Conservation (phyloP, 1,284 basidiomycete species). For the Sporisorium reilianum region DNA sequence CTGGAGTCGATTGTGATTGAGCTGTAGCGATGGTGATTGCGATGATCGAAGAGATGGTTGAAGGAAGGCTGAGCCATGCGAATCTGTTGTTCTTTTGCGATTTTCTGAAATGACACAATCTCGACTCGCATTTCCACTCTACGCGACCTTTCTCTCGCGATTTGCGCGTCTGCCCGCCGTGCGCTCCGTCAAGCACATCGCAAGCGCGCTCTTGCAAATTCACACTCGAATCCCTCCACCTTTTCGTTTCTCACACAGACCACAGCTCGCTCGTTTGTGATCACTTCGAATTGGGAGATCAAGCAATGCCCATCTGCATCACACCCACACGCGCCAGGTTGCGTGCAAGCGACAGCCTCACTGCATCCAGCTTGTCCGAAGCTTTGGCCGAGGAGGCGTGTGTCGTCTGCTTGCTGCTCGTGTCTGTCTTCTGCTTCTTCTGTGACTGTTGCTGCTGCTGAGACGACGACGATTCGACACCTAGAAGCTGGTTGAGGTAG, state of each 20-base stretch:
- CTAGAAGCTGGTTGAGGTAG: slow-evolving; percentile 49
- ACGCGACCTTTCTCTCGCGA: slow-evolving; percentile 30
- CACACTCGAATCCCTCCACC: no score
- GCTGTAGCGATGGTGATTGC: neutral
- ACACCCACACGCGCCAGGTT: slow-evolving; percentile 53
- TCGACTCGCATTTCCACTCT: slow-evolving; percentile 17
- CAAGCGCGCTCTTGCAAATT: neutral
- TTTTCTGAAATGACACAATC: slow-evolving; percentile 9
- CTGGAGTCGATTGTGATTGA: neutral
- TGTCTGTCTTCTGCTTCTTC: slow-evolving; percentile 8
- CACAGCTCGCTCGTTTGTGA: neutral
- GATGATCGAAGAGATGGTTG: slow-evolving; percentile 2
- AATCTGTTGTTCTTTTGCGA: slow-evolving; percentile 35
- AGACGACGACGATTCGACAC: slow-evolving; percentile 10
- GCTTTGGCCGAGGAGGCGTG: slow-evolving; percentile 28
- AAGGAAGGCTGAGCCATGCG: slow-evolving; percentile 8
- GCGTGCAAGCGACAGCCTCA: slow-evolving; percentile 52
- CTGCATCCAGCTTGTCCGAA: slow-evolving; percentile 51
- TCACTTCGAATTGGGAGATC: neutral
- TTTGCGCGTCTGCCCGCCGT: slow-evolving; percentile 12
- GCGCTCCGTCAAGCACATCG: no score
- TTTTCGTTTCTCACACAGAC: no score
- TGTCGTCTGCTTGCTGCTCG: slow-evolving; percentile 8
- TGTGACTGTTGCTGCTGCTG: slow-evolving; percentile 9
- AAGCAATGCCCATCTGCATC: slow-evolving; percentile 44